phyloP scores from a whole-genome alignment of 2,329 filamentous ascomycete species.

The Davidsoniella eucalypti region DNA sequence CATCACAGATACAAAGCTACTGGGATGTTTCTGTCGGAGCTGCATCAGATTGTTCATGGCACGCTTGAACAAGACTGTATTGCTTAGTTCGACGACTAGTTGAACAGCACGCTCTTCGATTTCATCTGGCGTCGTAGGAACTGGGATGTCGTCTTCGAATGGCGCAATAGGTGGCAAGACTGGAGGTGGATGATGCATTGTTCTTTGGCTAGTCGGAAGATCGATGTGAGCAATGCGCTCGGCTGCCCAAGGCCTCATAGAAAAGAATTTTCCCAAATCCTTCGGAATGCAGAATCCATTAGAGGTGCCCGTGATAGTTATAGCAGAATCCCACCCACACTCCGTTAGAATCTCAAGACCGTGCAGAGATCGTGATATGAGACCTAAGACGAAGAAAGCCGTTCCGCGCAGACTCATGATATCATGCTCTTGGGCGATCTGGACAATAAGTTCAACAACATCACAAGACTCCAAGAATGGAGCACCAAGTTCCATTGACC shows the following conservation, averaged over 20 bases:
- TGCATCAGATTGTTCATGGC: conserved; percentile 67
- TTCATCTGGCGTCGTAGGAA: conserved; percentile 22
- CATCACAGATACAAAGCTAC: conserved; percentile 56
- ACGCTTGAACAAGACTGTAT: conserved; percentile 82
- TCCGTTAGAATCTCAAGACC: conserved; percentile 83
- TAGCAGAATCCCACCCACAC: conserved; percentile 83
- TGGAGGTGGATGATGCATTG: conserved; percentile 28
- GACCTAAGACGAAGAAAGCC: conserved; percentile 84
- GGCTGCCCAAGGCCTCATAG: conserved; percentile 41
- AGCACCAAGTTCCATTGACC: conserved; percentile 92
- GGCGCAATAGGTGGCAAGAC: conserved; percentile 20
- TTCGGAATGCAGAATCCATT: conserved; percentile 77
- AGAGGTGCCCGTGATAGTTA: conserved; percentile 65
- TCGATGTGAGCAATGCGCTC: conserved; percentile 28
- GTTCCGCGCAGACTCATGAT: conserved; percentile 90
- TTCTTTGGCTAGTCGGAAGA: conserved; percentile 36
- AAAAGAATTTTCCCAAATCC: conserved; percentile 63
- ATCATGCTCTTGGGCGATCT: conserved; percentile 73
- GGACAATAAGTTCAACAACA: conserved; percentile 72
- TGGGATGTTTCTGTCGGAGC: conserved; percentile 58
- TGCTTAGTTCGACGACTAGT: conserved; percentile 74
- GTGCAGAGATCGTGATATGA: conserved; percentile 83
- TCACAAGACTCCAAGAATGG: conserved; percentile 84
- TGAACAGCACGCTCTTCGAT: conserved; percentile 70
- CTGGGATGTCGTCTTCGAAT: conserved; percentile 25